Conservation (phyloP, 2,329 filamentous ascomycete genomes). For the Allantophomopsis lycopodina region DNA sequence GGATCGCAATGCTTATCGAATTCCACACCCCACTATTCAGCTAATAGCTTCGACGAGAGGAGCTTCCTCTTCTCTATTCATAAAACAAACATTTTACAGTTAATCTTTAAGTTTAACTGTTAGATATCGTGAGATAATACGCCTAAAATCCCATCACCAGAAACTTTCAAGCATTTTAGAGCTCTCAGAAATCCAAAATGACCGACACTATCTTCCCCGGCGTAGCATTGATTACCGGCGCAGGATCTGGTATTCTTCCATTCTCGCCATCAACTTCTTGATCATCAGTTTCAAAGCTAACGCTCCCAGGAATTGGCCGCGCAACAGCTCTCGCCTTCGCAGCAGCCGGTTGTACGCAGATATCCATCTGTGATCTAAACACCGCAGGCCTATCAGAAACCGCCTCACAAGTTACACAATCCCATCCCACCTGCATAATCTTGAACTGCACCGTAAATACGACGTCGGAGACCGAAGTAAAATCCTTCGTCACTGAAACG, state of each 20-base stretch:
- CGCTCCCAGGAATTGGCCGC: conserved; percentile 24
- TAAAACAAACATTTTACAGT: too few species aligned
- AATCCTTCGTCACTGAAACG: conserved; percentile 1
- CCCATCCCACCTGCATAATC: background rate
- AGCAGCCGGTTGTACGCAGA: conserved; percentile 25
- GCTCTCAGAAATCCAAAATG: background rate
- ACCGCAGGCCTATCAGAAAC: conserved; percentile 19
- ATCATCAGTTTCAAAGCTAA: background rate
- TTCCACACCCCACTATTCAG: too few species aligned
- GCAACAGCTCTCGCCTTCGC: conserved; percentile 28
- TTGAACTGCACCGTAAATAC: conserved; percentile 18
- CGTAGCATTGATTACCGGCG: conserved; percentile 12
- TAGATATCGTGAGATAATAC: too few species aligned
- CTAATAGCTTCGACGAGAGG: too few species aligned
- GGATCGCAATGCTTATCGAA: too few species aligned
- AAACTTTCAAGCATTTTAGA: too few species aligned
- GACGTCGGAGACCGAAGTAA: conserved; percentile 19
- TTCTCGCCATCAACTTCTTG: background rate
- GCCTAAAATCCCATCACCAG: too few species aligned
- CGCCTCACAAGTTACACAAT: conserved; percentile 11
- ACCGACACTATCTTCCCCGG: conserved; percentile 8
- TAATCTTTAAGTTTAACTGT: too few species aligned
- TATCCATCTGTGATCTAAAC: conserved; percentile 26
- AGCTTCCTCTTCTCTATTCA: too few species aligned
- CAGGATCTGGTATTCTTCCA: conserved; percentile 9